Evolutionary conservation across 768 basidiomycete species (phyloP).

Genomic region (Naganishia vaughanmartiniae): DNA sequence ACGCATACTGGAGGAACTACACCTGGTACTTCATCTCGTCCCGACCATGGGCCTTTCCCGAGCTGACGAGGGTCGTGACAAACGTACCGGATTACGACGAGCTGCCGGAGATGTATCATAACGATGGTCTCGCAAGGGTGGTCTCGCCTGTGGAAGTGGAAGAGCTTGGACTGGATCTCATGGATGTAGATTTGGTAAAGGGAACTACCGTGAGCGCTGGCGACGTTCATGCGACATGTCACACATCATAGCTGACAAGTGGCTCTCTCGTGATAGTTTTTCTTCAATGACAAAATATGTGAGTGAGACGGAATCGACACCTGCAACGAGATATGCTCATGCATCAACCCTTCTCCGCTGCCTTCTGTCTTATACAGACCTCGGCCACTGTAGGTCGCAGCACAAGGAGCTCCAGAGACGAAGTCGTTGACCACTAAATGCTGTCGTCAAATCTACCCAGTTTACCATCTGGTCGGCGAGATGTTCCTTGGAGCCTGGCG

Average conservation of each 20-base stretch:
- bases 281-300: slow-evolving; percentile 42
- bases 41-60: slow-evolving; percentile 36
- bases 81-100: background rate
- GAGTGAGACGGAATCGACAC: slow-evolving; percentile 1
- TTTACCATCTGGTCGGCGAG: slow-evolving; percentile 43
- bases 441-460: slow-evolving; percentile 6
- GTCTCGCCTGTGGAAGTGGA: slow-evolving; percentile 25
- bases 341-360: background rate
- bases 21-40: slow-evolving; percentile 38
- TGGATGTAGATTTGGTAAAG: slow-evolving; percentile 24
- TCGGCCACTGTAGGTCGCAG: slow-evolving; percentile 34
- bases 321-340: background rate
- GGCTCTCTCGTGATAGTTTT: slow-evolving; percentile 28
- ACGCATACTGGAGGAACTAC: slow-evolving; percentile 38
- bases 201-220: slow-evolving; percentile 33
- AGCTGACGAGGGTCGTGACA: slow-evolving; percentile 20
- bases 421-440: too few species aligned
- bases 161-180: slow-evolving; percentile 27
- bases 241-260: background rate
- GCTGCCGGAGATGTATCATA: background rate
- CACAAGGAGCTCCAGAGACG: too few species aligned
- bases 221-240: too few species aligned
- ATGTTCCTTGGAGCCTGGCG: slow-evolving; percentile 39
- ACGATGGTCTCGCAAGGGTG: slow-evolving; percentile 23
- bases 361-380: slow-evolving; percentile 20